These are phyloP conservation scores for Fusarium irregulare DNA, from an alignment of 2,329 filamentous ascomycete genomes.

Conservation along the genomic window DNA sequence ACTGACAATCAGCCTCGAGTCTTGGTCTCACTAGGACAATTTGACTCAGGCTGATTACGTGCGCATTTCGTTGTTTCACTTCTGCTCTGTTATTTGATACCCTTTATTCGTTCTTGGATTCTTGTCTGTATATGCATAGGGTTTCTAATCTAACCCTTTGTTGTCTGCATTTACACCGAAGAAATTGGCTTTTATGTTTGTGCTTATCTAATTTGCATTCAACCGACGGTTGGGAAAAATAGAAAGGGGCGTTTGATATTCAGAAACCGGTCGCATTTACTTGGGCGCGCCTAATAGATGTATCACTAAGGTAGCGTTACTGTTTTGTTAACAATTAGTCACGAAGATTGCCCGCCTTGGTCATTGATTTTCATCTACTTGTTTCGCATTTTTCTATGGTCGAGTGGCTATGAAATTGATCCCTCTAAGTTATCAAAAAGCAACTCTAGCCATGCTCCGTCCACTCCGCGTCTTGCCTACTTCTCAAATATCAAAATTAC, in stretches of 20 bases:
- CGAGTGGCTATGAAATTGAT: constrained; percentile 3
- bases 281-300: constrained; percentile 21
- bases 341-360: constrained; percentile 11
- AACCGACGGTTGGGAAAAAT: constrained; percentile 29
- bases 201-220: constrained; percentile 28
- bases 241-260: constrained; percentile 19
- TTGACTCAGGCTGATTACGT: constrained; percentile 3
- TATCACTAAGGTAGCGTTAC: constrained; percentile 21
- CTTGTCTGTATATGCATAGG: constrained; percentile 20
- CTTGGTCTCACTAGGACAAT: not conserved
- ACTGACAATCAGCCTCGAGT: not conserved
- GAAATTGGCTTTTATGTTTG: constrained; percentile 9
- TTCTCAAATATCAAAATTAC: not conserved
- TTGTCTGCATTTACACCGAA: constrained; percentile 22
- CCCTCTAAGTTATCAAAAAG: constrained; percentile 21
- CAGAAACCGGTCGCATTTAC: constrained; percentile 23
- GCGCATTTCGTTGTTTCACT: constrained; percentile 31
- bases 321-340: constrained; percentile 13
- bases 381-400: constrained; percentile 1
- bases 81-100: constrained; percentile 48
- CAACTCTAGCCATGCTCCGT: constrained; percentile 7
- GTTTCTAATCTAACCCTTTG: constrained; percentile 12
- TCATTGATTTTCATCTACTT: constrained; percentile 8
- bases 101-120: constrained; percentile 35
- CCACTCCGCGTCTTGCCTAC: constrained; percentile 11